A percentile compares a stretch with the other conserved stretches of the same genome.
phyloP scores from a whole-genome alignment of 352 stramenopile species.

The Phytophthora citrophthora region DNA sequence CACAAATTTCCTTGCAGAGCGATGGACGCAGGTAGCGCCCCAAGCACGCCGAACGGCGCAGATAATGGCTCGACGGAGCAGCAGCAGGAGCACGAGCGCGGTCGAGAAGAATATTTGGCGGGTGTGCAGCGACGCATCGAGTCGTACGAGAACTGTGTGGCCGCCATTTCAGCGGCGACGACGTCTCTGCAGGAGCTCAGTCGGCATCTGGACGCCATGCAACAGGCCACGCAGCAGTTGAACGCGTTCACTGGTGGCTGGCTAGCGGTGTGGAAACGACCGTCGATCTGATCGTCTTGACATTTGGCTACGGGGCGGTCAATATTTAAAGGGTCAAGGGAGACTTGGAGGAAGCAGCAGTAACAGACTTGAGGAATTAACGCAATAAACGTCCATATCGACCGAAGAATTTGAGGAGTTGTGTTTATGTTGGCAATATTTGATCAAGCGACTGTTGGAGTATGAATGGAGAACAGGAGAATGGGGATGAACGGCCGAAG shows the following conservation, averaged over 20 bases:
- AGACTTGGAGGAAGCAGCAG: too few relatives aligned
- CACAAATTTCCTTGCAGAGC: background rate
- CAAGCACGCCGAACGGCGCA: slow-evolving; percentile 7
- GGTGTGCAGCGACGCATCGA: slow-evolving; percentile 59
- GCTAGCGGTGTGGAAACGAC: slow-evolving; percentile 76
- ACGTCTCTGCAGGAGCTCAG: slow-evolving; percentile 74
- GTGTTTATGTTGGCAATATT: background rate
- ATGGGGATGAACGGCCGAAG: slow-evolving; percentile 15
- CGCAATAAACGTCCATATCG: slow-evolving; percentile 8
- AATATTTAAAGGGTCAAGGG: slow-evolving; percentile 33
- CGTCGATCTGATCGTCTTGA: slow-evolving; percentile 22
- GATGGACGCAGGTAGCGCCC: slow-evolving; percentile 6
- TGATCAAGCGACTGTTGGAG: slow-evolving; percentile 26
- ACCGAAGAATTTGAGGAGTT: background rate
- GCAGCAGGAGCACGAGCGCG: slow-evolving; percentile 23
- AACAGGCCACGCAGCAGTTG: slow-evolving; percentile 67
- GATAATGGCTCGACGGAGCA: slow-evolving; percentile 12
- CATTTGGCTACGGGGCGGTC: background rate
- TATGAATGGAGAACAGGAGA: slow-evolving; percentile 18
- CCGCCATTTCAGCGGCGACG: slow-evolving; percentile 56
- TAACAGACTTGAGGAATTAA: background rate
- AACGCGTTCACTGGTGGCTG: slow-evolving; percentile 78
- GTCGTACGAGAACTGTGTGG: slow-evolving; percentile 68
- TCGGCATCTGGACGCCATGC: slow-evolving; percentile 66
- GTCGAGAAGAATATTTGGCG: slow-evolving; percentile 51